Evolutionary conservation across 169 alveolate genomes (phyloP).

Genomic region (Cryptosporidium xiaoi): DNA sequence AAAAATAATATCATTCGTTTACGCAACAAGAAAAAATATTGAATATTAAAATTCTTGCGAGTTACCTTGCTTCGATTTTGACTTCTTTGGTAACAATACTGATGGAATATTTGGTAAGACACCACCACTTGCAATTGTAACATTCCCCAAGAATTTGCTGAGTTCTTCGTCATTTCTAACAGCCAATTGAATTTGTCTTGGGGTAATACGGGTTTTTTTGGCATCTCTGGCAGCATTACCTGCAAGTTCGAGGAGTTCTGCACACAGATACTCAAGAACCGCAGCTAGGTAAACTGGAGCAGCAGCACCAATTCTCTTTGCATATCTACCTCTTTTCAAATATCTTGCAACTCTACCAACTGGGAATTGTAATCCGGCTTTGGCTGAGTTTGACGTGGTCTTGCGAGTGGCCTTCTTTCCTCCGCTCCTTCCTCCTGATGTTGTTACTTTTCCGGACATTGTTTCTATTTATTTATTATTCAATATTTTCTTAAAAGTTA

Average conservation of each 20-base stretch:
- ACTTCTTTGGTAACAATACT: constrained; percentile 94
- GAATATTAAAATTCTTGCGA: constrained; percentile 74
- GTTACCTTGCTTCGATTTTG: constrained; percentile 80
- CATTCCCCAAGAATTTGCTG: constrained; percentile 95
- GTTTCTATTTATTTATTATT: constrained; percentile 38
- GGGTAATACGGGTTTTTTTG: constrained; percentile 97
- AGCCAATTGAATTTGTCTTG: constrained; percentile 99
- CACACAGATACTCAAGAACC: constrained; percentile 97
- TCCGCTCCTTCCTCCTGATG: constrained; percentile 84
- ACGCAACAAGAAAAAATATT: constrained; percentile 22
- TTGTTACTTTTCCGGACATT: constrained; percentile 82
- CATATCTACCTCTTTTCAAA: constrained; percentile 96
- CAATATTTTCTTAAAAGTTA: constrained; percentile 34
- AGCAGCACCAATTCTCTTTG: constrained; percentile 98
- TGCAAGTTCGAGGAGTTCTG: constrained; percentile 98
- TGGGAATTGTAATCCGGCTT: constrained; percentile 99
- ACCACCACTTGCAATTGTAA: constrained; percentile 98
- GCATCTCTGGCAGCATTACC: constrained; percentile 98
- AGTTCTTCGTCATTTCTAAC: constrained; percentile 98
- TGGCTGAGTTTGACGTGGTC: constrained; percentile 94
- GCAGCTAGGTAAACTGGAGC: constrained; percentile 99
- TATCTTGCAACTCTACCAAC: constrained; percentile 98
- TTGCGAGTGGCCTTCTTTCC: constrained; percentile 80
- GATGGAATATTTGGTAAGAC: constrained; percentile 97
- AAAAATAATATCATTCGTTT: background rate